phyloP scores from a whole-genome alignment of 495 filamentous ascomycete species.

The Penicillium samsonianum region DNA sequence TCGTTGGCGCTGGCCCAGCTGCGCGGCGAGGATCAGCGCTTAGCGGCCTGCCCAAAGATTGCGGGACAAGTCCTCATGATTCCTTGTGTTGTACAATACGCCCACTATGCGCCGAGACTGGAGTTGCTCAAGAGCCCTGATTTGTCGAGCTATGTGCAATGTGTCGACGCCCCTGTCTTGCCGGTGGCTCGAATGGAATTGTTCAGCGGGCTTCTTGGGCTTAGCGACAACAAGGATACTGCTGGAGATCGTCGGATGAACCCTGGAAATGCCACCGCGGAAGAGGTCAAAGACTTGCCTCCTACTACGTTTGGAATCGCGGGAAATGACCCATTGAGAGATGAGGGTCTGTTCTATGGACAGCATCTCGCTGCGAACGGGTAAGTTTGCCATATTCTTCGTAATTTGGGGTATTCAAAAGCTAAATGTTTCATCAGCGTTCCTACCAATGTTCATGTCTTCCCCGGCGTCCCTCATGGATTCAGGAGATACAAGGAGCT shows the following conservation, averaged over 20 bases:
- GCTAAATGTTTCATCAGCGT: constrained; percentile 28
- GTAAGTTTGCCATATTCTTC: constrained; percentile 30
- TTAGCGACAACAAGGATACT: constrained; percentile 17
- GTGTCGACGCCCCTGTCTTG: constrained; percentile 42
- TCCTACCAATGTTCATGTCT: constrained; percentile 43
- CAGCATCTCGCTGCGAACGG: constrained; percentile 46
- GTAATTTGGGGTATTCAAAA: neutral
- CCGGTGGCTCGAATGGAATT: constrained; percentile 31
- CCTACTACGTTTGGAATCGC: constrained; percentile 47
- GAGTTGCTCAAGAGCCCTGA: constrained; percentile 35
- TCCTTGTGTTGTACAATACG: constrained; percentile 35
- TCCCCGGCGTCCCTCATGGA: constrained; percentile 50
- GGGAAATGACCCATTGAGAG: constrained; percentile 49
- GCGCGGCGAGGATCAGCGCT: constrained; percentile 21
- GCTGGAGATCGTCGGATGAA: constrained; percentile 37
- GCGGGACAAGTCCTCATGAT: constrained; percentile 48
- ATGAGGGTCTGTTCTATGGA: constrained; percentile 48
- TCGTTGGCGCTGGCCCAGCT: constrained; percentile 37
- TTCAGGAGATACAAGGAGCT: constrained; percentile 42
- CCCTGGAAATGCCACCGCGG: constrained; percentile 41
- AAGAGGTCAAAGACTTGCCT: constrained; percentile 43
- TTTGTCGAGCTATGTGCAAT: constrained; percentile 42
- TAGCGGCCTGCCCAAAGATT: constrained; percentile 33
- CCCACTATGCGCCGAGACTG: constrained; percentile 38
- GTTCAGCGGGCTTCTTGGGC: constrained; percentile 36